A percentile compares a stretch with the other conserved stretches of the same genome.
Conservation (phyloP, 805 yeast species). For the Helenozyma rhizophorensis region DNA sequence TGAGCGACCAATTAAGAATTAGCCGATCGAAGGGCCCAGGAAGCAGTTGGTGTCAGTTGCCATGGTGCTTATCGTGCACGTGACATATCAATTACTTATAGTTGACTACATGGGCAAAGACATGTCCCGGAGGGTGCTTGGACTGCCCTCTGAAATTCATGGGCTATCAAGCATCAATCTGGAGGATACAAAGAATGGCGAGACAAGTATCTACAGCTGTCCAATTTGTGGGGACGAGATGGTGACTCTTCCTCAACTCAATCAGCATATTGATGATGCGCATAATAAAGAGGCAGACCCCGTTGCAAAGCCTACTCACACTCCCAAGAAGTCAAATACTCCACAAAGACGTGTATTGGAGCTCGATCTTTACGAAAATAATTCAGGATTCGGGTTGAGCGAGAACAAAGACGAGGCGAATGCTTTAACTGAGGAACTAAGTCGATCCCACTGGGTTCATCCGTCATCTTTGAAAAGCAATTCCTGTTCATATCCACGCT, state of each 20-base stretch:
- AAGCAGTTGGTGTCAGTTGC: too few relatives aligned
- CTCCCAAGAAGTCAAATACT: conserved; percentile 4
- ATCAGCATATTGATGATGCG: conserved; percentile 66
- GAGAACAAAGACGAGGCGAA: conserved; percentile 15
- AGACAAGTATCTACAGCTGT: conserved; percentile 30
- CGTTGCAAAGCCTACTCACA: too few relatives aligned
- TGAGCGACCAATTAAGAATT: too few relatives aligned
- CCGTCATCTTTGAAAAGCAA: conserved; percentile 35
- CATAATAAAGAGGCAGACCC: conserved; percentile 30
- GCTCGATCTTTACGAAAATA: conserved; percentile 48
- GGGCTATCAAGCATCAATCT: not conserved
- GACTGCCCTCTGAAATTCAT: not conserved
- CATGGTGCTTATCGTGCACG: too few relatives aligned
- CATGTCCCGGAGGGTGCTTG: not conserved
- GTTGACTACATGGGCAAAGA: not conserved
- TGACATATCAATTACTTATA: too few relatives aligned
- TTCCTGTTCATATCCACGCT: conserved; percentile 37
- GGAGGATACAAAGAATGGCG: conserved; percentile 2
- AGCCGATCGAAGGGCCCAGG: too few relatives aligned
- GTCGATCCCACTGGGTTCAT: conserved; percentile 56
- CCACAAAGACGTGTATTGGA: conserved; percentile 34
- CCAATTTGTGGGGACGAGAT: conserved; percentile 68
- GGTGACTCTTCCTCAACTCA: conserved; percentile 51
- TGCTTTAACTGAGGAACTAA: conserved; percentile 18
- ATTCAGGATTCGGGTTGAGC: conserved; percentile 30